A percentile compares a stretch with the other conserved stretches of the same genome.
Conservation (phyloP, 192 early-diverging fungal genomes). For the Podochytrium sp. region DNA sequence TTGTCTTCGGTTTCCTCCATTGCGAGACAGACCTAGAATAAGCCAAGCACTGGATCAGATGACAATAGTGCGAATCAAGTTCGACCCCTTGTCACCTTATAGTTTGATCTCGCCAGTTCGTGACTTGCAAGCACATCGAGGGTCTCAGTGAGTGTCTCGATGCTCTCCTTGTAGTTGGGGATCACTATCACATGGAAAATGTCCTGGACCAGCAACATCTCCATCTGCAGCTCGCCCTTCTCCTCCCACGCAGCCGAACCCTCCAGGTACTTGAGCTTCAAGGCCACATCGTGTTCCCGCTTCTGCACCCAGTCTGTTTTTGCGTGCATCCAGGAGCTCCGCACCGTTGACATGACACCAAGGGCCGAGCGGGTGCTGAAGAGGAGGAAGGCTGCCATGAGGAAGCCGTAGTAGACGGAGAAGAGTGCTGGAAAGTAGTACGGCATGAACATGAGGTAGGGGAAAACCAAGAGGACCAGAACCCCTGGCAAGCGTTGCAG, state of each 20-base stretch:
- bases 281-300: constrained; percentile 47
- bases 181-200: constrained; percentile 56
- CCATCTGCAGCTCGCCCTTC: constrained; percentile 35
- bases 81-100: constrained; percentile 44
- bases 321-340: neutral
- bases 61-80: neutral
- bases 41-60: neutral
- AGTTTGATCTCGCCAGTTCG: neutral
- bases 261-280: constrained; percentile 45
- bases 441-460: constrained; percentile 9
- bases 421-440: constrained; percentile 38
- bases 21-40: constrained; percentile 52
- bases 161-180: constrained; percentile 62
- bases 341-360: constrained; percentile 35
- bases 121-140: constrained; percentile 55
- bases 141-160: constrained; percentile 53
- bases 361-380: constrained; percentile 40
- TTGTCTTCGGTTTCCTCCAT: constrained; percentile 61
- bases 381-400: constrained; percentile 42
- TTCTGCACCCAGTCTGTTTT: constrained; percentile 7
- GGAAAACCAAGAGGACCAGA: neutral
- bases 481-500: constrained; percentile 48
- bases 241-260: constrained; percentile 34
- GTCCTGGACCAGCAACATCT: neutral
- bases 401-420: constrained; percentile 45